Evolutionary conservation across 441 rosid species (phyloP).

Genomic region (Bruguiera hainesii): DNA sequence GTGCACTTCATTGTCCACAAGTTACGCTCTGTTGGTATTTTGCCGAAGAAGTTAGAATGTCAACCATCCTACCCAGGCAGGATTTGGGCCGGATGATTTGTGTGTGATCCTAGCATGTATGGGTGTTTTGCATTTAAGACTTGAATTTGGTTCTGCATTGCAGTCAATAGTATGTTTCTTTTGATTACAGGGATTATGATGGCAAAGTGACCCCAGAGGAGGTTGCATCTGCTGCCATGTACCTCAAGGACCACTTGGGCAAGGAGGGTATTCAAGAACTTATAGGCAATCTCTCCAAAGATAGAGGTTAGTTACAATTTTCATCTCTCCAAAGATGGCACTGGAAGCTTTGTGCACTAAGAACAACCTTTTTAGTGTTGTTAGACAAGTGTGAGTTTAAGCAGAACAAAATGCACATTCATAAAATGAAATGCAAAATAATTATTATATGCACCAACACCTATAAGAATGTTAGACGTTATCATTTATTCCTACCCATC

Average conservation of each 20-base stretch:
- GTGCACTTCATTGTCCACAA: no score
- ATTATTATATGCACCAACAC: no score
- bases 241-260: slow-evolving; percentile 69
- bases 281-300: slow-evolving; percentile 75
- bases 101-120: no score
- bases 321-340: neutral
- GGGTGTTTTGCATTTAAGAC: neutral
- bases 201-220: slow-evolving; percentile 93
- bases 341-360: no score
- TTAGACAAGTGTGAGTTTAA: no score
- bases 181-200: slow-evolving; percentile 65
- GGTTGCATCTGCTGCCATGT: slow-evolving; percentile 78
- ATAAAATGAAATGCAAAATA: no score
- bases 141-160: neutral
- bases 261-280: slow-evolving; percentile 88
- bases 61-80: no score
- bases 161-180: slow-evolving; percentile 12
- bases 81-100: neutral
- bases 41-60: neutral
- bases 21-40: no score
- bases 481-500: no score
- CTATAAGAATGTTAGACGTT: no score
- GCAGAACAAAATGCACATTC: no score
- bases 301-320: slow-evolving; percentile 49
- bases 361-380: no score